Conservation (phyloP, 352 stramenopile species). For the Proteromonas lacertae region DNA sequence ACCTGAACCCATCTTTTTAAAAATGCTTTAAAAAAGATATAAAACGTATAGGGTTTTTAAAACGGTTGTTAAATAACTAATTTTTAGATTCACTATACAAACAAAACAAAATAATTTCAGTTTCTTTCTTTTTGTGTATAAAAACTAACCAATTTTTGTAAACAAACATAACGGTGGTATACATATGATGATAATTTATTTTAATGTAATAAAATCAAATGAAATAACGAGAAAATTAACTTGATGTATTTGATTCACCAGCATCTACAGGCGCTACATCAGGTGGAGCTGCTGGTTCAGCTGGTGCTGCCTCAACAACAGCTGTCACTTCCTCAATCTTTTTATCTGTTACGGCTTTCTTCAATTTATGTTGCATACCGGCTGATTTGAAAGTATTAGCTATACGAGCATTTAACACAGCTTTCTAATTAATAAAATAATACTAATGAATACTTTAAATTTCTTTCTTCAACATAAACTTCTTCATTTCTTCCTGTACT, state of each 20-base stretch:
- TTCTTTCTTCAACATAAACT: constrained; percentile 46
- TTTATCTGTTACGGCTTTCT: constrained; percentile 35
- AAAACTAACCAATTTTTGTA: constrained; percentile 63
- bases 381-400: constrained; percentile 53
- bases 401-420: constrained; percentile 46
- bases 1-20: background rate
- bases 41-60: too few species aligned
- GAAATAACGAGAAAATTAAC: constrained; percentile 22
- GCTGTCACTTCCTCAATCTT: constrained; percentile 30
- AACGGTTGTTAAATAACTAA: too few species aligned
- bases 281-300: constrained; percentile 48
- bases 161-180: constrained; percentile 65
- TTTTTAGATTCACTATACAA: too few species aligned
- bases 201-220: constrained; percentile 9
- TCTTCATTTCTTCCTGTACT: constrained; percentile 29
- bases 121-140: constrained; percentile 68
- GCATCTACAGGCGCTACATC: constrained; percentile 20
- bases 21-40: background rate
- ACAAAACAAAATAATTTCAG: too few species aligned
- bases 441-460: constrained; percentile 40
- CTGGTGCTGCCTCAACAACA: constrained; percentile 38
- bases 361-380: constrained; percentile 49
- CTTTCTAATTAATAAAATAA: constrained; percentile 60
- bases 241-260: constrained; percentile 22
- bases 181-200: constrained; percentile 57